phyloP scores from a whole-genome alignment of 257 asterid genomes.

The Solanum gracilifrons region DNA sequence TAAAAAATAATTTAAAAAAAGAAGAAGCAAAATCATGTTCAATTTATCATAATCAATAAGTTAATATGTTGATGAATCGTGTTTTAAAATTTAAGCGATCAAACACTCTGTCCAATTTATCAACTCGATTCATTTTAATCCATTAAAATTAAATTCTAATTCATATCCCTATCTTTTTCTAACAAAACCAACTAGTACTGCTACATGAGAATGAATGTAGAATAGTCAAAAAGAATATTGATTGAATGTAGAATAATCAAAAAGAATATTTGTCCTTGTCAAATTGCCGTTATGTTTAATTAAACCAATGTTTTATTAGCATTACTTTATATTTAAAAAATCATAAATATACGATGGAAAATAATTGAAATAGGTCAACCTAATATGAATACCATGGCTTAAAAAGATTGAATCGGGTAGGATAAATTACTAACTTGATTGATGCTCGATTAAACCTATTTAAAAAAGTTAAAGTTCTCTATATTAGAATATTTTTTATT shows the following conservation, averaged over 20 bases:
- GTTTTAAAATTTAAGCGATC: not conserved
- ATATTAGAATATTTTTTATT: not conserved
- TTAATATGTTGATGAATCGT: not conserved
- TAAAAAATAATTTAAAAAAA: fast-evolving
- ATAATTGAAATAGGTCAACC: not conserved
- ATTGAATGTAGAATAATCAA: not conserved
- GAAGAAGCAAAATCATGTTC: not conserved
- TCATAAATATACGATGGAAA: not conserved
- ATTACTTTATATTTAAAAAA: not conserved
- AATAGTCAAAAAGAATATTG: not conserved
- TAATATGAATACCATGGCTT: not conserved
- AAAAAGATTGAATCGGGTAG: not conserved
- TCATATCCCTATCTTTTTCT: not conserved
- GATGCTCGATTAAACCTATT: not conserved
- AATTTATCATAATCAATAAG: not conserved
- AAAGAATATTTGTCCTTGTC: not conserved
- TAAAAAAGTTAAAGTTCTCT: not conserved
- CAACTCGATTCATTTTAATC: not conserved
- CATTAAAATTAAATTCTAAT: not conserved
- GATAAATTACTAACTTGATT: not conserved
- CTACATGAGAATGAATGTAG: not conserved
- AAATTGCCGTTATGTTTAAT: not conserved
- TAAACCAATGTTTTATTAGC: not conserved
- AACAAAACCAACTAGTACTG: not conserved
- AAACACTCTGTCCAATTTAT: not conserved